phyloP scores from a whole-genome alignment of 495 filamentous ascomycete genomes.

The Aspergillus olivimuriae region DNA sequence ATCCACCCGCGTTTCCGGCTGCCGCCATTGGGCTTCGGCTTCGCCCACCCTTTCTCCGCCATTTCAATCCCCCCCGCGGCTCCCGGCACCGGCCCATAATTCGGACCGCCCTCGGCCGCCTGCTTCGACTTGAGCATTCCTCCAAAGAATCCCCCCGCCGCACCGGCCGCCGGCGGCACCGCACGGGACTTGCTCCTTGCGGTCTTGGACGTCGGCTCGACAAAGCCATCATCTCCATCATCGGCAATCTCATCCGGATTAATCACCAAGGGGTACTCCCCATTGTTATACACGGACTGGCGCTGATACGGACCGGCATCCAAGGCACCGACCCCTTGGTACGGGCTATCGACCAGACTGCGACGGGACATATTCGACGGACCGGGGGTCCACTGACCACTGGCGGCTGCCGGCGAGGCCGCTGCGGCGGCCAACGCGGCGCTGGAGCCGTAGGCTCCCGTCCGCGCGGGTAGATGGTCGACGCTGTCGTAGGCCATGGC shows the following conservation, averaged over 20 bases:
- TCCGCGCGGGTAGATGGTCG: slow-evolving; percentile 22
- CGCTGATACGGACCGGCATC: slow-evolving; percentile 52
- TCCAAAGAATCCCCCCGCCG: slow-evolving; percentile 37
- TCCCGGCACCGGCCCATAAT: slow-evolving; percentile 51
- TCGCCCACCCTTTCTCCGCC: slow-evolving; percentile 37
- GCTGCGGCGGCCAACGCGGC: slow-evolving; percentile 29
- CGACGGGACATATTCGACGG: slow-evolving; percentile 20
- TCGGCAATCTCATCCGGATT: slow-evolving; percentile 78
- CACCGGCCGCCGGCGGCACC: slow-evolving; percentile 44
- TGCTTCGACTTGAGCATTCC: slow-evolving; percentile 33
- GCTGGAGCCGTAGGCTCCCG: slow-evolving; percentile 36
- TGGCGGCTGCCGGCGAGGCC: slow-evolving; percentile 27
- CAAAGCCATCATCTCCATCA: slow-evolving; percentile 77
- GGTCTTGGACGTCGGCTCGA: slow-evolving; percentile 39
- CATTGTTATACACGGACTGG: slow-evolving; percentile 53
- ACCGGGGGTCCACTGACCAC: slow-evolving; percentile 29
- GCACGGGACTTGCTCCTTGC: slow-evolving; percentile 35
- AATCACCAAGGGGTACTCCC: slow-evolving; percentile 46
- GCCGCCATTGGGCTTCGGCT: slow-evolving; percentile 49
- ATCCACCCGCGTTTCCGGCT: slow-evolving; percentile 69
- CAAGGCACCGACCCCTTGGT: slow-evolving; percentile 28
- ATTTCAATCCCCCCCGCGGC: slow-evolving; percentile 20
- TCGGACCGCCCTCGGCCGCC: slow-evolving; percentile 32
- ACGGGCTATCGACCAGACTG: slow-evolving; percentile 28
- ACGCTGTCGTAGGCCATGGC: slow-evolving; percentile 15